Percentiles rank a stretch among this genome's conserved stretches.
These are phyloP conservation scores for Phytophthora kernoviae DNA, from an alignment of 352 stramenopile genomes.

Conservation along the genomic window DNA sequence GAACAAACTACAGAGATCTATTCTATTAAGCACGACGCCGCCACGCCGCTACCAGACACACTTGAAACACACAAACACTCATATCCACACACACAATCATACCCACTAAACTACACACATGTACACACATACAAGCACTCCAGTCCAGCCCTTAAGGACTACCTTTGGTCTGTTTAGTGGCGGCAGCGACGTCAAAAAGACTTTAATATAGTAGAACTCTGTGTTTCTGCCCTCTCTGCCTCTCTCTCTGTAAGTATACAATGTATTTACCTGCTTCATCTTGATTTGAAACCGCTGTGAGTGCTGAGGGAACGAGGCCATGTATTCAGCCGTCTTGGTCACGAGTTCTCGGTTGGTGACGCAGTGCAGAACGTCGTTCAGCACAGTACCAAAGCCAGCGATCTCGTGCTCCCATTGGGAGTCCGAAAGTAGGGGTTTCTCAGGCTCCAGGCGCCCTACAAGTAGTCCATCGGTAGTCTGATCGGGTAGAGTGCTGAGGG, in stretches of 20 bases:
- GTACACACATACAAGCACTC: neutral
- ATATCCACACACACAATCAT: neutral
- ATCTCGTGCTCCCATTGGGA: conserved; percentile 79
- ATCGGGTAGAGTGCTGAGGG: neutral
- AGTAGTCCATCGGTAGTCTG: neutral
- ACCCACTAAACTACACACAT: conserved; percentile 4
- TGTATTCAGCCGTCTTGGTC: conserved; percentile 73
- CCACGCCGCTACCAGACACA: conserved; percentile 10
- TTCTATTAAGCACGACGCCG: conserved; percentile 35
- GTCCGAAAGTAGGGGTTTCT: conserved; percentile 57
- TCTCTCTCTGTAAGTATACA: conserved; percentile 6
- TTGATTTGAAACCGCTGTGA: conserved; percentile 85
- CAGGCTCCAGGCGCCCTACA: conserved; percentile 4
- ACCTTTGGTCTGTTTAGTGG: conserved; percentile 11
- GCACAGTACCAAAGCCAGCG: conserved; percentile 66
- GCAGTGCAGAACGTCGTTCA: conserved; percentile 75
- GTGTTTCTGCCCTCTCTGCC: neutral
- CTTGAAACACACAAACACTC: conserved; percentile 2
- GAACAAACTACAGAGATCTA: conserved; percentile 22
- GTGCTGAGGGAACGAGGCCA: conserved; percentile 73
- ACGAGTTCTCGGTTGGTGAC: conserved; percentile 80
- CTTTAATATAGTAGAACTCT: conserved; percentile 11
- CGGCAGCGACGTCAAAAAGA: conserved; percentile 5
- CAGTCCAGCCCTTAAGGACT: neutral
- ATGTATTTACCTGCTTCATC: conserved; percentile 80